phyloP scores from a whole-genome alignment of 148 eudicot genomes.

The Nepenthes mirabilis region DNA sequence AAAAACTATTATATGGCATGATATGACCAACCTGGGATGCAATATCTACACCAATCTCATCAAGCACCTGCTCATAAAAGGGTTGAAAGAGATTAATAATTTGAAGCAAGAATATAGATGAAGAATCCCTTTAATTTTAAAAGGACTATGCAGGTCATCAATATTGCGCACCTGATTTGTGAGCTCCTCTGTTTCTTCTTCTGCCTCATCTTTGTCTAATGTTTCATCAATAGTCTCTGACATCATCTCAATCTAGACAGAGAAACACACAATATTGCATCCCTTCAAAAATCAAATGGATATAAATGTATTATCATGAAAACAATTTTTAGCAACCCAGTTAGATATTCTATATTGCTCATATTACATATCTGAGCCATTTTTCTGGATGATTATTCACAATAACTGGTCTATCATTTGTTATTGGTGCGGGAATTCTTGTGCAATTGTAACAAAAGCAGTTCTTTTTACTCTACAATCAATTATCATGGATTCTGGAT shows the following conservation, averaged over 20 bases:
- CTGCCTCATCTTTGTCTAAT: conserved; percentile 90
- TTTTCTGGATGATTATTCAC: too few relatives aligned
- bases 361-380: too few relatives aligned
- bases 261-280: conserved; percentile 3
- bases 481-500: background rate
- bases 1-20: background rate
- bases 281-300: background rate
- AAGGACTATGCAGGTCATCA: background rate
- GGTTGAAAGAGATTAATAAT: background rate
- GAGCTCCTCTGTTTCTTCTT: conserved; percentile 88
- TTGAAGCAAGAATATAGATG: background rate
- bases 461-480: background rate
- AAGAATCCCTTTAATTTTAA: background rate
- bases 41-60: conserved; percentile 71
- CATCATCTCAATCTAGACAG: conserved; percentile 89
- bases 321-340: too few relatives aligned
- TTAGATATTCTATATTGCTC: too few relatives aligned
- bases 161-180: conserved; percentile 61
- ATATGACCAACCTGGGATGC: conserved; percentile 57
- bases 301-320: background rate
- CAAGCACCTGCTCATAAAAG: conserved; percentile 34
- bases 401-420: too few relatives aligned
- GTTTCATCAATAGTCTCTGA: conserved; percentile 88
- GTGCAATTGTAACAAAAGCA: too few relatives aligned
- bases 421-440: too few relatives aligned